Percentiles rank a stretch among this genome's conserved stretches.
Conservation (phyloP, 2,329 filamentous ascomycete species). For the Pestalotiopsis fici region DNA sequence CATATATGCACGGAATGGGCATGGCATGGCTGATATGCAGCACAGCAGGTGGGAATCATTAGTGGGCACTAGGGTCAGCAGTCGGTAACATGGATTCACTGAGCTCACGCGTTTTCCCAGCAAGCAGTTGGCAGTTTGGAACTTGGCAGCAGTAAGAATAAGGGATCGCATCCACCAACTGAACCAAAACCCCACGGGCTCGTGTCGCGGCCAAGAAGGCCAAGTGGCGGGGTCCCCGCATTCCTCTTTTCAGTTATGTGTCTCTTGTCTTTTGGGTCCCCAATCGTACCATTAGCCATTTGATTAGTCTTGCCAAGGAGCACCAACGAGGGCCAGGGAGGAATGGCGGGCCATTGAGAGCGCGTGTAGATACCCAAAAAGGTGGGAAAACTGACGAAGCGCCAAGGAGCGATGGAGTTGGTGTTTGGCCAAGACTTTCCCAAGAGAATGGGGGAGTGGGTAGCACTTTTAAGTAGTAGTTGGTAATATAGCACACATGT, state of each 20-base stretch:
- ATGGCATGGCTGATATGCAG: neutral
- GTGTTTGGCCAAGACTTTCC: neutral
- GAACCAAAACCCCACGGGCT: neutral
- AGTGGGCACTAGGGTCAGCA: neutral
- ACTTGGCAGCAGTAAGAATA: neutral
- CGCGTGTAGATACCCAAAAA: neutral
- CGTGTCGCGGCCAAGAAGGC: neutral
- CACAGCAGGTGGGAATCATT: neutral
- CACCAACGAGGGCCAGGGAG: neutral
- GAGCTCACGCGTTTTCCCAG: neutral
- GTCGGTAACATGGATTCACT: neutral
- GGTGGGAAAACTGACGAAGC: neutral
- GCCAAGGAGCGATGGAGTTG: constrained; percentile 1
- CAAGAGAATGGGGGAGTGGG: neutral
- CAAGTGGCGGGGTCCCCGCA: neutral
- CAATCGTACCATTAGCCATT: neutral
- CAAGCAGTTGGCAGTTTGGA: neutral
- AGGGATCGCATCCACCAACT: neutral
- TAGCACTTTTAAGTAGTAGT: no score
- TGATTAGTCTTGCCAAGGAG: neutral
- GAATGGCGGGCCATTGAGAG: neutral
- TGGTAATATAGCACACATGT: no score
- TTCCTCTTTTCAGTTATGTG: no score
- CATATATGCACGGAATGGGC: neutral
- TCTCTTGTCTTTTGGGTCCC: neutral